Base-by-base conservation (phyloP, 345 rosid genomes). In the Hibiscus trionum region DNA sequence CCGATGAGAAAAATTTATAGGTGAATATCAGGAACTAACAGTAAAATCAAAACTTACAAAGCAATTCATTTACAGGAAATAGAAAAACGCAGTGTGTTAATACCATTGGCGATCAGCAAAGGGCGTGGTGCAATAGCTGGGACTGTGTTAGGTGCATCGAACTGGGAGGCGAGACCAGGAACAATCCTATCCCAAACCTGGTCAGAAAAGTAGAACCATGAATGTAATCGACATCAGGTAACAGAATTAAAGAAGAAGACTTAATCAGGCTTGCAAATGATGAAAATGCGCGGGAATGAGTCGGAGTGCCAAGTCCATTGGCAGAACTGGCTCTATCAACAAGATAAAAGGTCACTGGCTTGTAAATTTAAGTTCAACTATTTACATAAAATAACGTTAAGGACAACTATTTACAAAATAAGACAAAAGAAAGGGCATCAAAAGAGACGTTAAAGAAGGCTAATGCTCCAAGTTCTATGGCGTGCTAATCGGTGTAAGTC, bases 131-230 rank as follows among this genome's bases (percentile, higher is more conserved):
- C 24, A 21, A 21, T 21, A 21, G 24, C 82, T 31, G 91, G 88
- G 63, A 91, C 46, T 8, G 96, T 0, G 97, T 21, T 21, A 21
- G 24, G 24, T 21, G 24, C 75, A 78, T 94, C 98, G 68, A 91
- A 88, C 21, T 77, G 72, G 63, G 90, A 90, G 26, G 92, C 90
- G 77, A 94, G 74, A 75, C 93, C 96, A 58, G 97, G 97, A 74
- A 97, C 96, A 73, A 91, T 91, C 77, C 91, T 86, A 79, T 87
- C 79, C 98, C 98, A 94, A 15, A 94, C 97, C 98, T 94, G 80
- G 39, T 73, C 17, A 75, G 62, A 37, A 49, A 55, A 70, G 71
- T 71, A 60, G 33, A 65, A 57, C 29, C 47, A 62, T 76, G 46
- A 62, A 55, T 19, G 24, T 0, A 19, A 71, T 59, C 55, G 17